These are phyloP conservation scores for Westerdykella aurantiaca DNA, from an alignment of 2,329 filamentous ascomycete species.

Conservation along the genomic window DNA sequence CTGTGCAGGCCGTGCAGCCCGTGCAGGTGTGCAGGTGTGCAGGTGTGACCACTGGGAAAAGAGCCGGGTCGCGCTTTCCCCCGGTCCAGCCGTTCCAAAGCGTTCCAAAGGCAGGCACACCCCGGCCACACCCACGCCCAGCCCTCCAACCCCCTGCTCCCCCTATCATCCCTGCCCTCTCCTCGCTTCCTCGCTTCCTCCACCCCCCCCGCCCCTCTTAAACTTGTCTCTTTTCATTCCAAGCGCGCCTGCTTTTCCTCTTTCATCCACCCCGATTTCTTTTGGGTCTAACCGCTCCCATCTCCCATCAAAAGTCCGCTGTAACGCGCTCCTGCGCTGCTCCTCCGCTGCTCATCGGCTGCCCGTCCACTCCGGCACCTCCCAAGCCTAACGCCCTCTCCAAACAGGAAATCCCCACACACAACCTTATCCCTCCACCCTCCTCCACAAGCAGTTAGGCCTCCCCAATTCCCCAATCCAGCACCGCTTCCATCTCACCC, in stretches of 20 bases:
- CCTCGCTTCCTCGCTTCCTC: conserved; percentile 2
- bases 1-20: conserved; percentile 29
- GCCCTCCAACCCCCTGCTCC: not conserved
- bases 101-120: conserved; percentile 19
- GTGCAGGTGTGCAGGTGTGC: too few relatives aligned
- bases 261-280: conserved; percentile 28
- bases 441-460: conserved; percentile 37
- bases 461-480: not conserved
- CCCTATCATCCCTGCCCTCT: not conserved
- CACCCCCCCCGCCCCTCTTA: conserved; percentile 23
- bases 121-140: too few relatives aligned
- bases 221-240: conserved; percentile 28
- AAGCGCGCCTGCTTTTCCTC: conserved; percentile 35
- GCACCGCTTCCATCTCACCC: not conserved
- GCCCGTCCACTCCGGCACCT: conserved; percentile 4
- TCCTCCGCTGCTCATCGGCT: conserved; percentile 22
- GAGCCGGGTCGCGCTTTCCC: too few relatives aligned
- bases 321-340: conserved; percentile 12
- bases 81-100: conserved; percentile 1
- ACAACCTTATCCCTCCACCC: conserved; percentile 9
- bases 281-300: conserved; percentile 29
- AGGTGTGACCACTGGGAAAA: too few relatives aligned
- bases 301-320: conserved; percentile 11
- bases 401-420: conserved; percentile 34
- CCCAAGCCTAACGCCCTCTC: conserved; percentile 11